Evolutionary conservation across 192 early-diverging fungal genomes (phyloP).

Genomic region (Backusella parvicylindrica): DNA sequence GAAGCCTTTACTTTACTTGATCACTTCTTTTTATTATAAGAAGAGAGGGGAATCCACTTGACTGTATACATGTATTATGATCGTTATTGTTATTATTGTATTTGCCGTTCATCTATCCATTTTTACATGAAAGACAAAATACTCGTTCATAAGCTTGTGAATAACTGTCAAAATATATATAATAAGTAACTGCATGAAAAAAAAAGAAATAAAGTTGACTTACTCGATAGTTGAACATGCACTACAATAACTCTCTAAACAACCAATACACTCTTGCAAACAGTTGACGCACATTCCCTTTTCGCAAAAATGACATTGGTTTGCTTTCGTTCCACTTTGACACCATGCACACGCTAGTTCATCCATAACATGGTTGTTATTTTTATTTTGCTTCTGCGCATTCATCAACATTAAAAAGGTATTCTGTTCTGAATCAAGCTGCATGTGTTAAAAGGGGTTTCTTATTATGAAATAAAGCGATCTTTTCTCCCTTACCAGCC

Average conservation of each 20-base stretch:
- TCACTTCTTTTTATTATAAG: neutral
- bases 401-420: slow-evolving; percentile 11
- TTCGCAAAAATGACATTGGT: slow-evolving; percentile 20
- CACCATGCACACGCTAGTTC: neutral
- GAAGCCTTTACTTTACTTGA: neutral
- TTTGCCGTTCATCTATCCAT: neutral
- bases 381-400: slow-evolving; percentile 5
- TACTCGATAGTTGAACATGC: slow-evolving; percentile 21
- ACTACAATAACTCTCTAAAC: slow-evolving; percentile 7
- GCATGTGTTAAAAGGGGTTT: neutral
- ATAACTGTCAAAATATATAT: slow-evolving; percentile 2
- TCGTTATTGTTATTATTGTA: neutral
- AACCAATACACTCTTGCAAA: slow-evolving; percentile 4
- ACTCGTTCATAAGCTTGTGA: neutral
- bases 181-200: neutral
- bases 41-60: neutral
- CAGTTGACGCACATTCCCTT: slow-evolving; percentile 10
- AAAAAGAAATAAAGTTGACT: neutral
- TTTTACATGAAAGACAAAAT: slow-evolving; percentile 1
- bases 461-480: neutral
- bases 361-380: neutral
- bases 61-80: neutral
- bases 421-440: neutral
- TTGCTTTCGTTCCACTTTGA: neutral
- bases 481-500: slow-evolving; percentile 2